Evolutionary conservation across 305 asterid species (phyloP), one percentile per base, ranked within the genome.

Genomic region (Petunia hybrid): DNA sequence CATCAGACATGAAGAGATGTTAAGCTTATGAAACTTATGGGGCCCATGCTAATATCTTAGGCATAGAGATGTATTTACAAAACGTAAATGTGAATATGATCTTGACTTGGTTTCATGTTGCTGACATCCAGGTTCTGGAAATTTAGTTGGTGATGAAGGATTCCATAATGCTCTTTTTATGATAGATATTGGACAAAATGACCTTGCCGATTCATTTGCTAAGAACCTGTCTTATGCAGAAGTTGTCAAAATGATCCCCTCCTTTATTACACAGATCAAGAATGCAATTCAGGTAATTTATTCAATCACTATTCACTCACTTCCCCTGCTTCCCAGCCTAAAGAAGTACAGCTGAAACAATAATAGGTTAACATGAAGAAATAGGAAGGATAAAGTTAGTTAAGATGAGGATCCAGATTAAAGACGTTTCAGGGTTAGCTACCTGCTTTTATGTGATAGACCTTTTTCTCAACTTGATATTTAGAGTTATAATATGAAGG

Each of bases 141-240:
- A 78, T 85, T 80, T 90, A 71, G 53, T 91, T 81, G 82, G 88
- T 42, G 77, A 83, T 67, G 88, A 89, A 76, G 91, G 89, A 65
- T 94, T 94, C 67, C 73, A 82, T 40, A 86, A 86, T 80, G 98
- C 95, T 40, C 90, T 93, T 62, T 91, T 89, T 89, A 80, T 91
- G 91, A 85, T 94, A 81, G 98, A 94, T 83, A 94, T 94, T 61
- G 98, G 98, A 77, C 98, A 94, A 81, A 92, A 94, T 76, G 98
- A 94, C 88, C 84, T 94, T 9, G 89, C 93, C 8, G 90, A 85
- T 89, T 88, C 97, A 81, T 92, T 92, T 80, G 81, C 89, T 43
- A 88, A 84, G 80, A 95, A 93, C 80, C 87, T 90, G 16, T 85
- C 98, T 70, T 92, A 89, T 71, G 82, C n/a, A 38, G 91, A 88